Conservation (phyloP, 805 yeast genomes). For the Candida xiaguanensis region DNA sequence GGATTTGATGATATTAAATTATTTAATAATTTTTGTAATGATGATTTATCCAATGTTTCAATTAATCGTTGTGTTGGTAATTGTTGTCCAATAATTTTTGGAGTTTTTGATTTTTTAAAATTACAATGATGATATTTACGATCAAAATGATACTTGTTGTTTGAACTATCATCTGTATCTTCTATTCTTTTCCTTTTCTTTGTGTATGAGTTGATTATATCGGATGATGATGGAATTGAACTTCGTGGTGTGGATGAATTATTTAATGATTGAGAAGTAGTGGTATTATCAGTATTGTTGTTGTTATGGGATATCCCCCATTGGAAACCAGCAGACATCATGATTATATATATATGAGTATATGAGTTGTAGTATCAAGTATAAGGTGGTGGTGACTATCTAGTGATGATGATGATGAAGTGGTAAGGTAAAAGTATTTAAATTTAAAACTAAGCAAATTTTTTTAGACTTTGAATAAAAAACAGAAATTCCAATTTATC, state of each 20-base stretch:
- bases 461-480: too few relatives aligned
- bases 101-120: constrained; percentile 35
- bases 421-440: too few relatives aligned
- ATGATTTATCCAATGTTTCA: constrained; percentile 60
- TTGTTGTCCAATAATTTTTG: constrained; percentile 50
- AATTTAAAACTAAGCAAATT: too few relatives aligned
- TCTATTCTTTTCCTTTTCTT: constrained; percentile 3
- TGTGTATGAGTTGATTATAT: neutral
- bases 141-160: neutral
- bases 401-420: too few relatives aligned
- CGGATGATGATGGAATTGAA: neutral
- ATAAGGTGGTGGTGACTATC: too few relatives aligned
- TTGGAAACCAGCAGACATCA: constrained; percentile 28
- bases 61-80: constrained; percentile 62
- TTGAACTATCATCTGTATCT: neutral
- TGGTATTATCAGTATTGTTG: neutral
- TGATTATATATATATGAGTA: constrained; percentile 2
- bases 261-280: constrained; percentile 1
- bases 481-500: too few relatives aligned
- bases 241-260: neutral
- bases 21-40: constrained; percentile 50
- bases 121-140: neutral
- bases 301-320: constrained; percentile 18
- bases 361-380: too few relatives aligned
- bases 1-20: constrained; percentile 59